Base-by-base conservation (phyloP, 2,329 filamentous ascomycete genomes). In the Arthrinium phaeospermum region DNA sequence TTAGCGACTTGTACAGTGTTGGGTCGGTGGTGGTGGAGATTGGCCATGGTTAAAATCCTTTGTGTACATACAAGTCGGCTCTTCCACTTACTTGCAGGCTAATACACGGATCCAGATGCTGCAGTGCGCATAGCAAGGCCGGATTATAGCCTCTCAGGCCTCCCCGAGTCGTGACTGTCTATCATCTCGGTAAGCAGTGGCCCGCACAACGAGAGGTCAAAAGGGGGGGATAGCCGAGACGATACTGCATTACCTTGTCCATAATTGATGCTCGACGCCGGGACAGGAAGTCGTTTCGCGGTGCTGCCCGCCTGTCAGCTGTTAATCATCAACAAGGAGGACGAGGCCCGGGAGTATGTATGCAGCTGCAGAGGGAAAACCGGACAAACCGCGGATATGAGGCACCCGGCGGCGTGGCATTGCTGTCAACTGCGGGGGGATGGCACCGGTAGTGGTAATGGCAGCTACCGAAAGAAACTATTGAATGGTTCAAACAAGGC, bases 111-210 rank as follows among this genome's bases (percentile, higher is more conserved):
- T 64, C 19, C 57, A 64, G 53, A 22, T 22, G 8, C 53, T 64
- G 53, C 53, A 64, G 53, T 8, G 22, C 30, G 22, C 30, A 68
- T 68, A 68, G n/a, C 67, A 68, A 45, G 16, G 67, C 67, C 44
- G 67, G 19, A 22, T 19, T 68, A 68, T 68, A 68, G 41, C 67
- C 57, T 64, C 57, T 41, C 57, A 64, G 34, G n/a, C 57, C 57
- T 64, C 34, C 22, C 57, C 57, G 41, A 64, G 57, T 4, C 57
- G 5, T 64, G 12, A 22, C 57, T 64, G 34, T 19, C 57, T 64
- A 64, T 64, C 57, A 64, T 64, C 34, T 64, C 57, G 57, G 57
- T 64, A 64, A 64, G 57, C 57, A 64, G 34, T 64, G 57, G 34
- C 57, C 57, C 57, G 57, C 34, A 64, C 57, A 64, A 64, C 49